A percentile compares a stretch with the other conserved stretches of the same genome.
phyloP scores from a whole-genome alignment of 371 early-diverging fungal genomes.

The Apophysomyces variabilis region DNA sequence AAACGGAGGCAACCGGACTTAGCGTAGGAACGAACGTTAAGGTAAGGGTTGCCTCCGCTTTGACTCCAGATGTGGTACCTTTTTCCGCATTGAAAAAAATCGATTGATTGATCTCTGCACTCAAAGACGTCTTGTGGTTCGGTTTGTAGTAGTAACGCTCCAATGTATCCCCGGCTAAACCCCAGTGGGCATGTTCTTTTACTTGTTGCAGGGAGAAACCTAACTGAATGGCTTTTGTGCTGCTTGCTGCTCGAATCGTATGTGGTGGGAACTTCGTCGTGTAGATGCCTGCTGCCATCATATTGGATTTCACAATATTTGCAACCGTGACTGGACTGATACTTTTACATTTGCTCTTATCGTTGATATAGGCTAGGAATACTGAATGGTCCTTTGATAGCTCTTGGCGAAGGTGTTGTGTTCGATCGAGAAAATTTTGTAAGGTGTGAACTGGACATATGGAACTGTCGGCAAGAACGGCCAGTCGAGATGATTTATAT shows the following conservation, averaged over 20 bases:
- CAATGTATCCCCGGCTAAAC: neutral
- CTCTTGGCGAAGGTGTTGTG: too few relatives aligned
- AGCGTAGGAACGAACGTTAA: too few relatives aligned
- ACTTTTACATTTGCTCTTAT: neutral
- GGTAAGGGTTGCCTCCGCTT: too few relatives aligned
- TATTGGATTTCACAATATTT: conserved; percentile 1
- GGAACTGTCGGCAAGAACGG: neutral
- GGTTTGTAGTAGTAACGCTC: conserved; percentile 12
- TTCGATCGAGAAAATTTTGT: conserved; percentile 13
- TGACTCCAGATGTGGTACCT: neutral
- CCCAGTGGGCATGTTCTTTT: conserved; percentile 18
- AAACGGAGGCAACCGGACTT: too few relatives aligned
- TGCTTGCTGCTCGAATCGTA: conserved; percentile 10
- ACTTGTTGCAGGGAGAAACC: neutral
- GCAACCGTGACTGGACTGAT: conserved; percentile 9
- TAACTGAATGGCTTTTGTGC: conserved; percentile 10
- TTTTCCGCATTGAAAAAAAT: neutral
- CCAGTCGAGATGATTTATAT: conserved; percentile 13
- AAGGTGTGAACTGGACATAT: conserved; percentile 17
- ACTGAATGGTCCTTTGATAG: neutral
- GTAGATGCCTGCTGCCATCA: conserved; percentile 6
- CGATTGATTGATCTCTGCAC: neutral
- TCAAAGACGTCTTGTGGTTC: neutral
- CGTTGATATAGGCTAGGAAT: neutral
- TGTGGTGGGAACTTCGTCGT: conserved; percentile 13